phyloP scores from a whole-genome alignment of 306 rosid genomes.

The Quercus wislizeni region DNA sequence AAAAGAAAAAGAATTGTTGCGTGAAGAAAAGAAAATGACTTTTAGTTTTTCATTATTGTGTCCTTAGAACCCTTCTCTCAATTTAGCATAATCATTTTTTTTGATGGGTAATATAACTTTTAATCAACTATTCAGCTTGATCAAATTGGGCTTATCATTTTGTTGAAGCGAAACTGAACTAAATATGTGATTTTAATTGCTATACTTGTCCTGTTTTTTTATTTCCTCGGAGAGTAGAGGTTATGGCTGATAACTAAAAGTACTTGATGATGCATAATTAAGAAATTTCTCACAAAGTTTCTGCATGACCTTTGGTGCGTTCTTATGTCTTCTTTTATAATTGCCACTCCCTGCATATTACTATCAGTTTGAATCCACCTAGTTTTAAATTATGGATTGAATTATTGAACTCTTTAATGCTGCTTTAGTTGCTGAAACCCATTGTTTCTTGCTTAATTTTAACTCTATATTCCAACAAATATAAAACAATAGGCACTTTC shows the following conservation, averaged over 20 bases:
- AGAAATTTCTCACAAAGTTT: not conserved
- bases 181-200: not conserved
- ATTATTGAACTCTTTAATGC: not conserved
- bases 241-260: not conserved
- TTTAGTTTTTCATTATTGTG: not conserved
- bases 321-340: not conserved
- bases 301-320: not conserved
- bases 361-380: not conserved
- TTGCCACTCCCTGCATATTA: not conserved
- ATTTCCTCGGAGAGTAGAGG: not conserved
- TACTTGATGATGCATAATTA: not conserved
- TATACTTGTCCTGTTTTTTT: not conserved
- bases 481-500: not conserved
- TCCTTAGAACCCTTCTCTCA: not conserved
- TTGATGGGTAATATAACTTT: too few relatives aligned
- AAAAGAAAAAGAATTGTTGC: not conserved
- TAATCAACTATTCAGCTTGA: not conserved
- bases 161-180: not conserved
- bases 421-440: not conserved
- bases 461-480: not conserved
- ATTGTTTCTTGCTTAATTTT: not conserved
- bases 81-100: not conserved
- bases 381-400: not conserved
- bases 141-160: not conserved
- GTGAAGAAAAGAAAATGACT: conserved; percentile 19